phyloP scores from a whole-genome alignment of 2,329 filamentous ascomycete genomes.

The Trichoderma atroviride region DNA sequence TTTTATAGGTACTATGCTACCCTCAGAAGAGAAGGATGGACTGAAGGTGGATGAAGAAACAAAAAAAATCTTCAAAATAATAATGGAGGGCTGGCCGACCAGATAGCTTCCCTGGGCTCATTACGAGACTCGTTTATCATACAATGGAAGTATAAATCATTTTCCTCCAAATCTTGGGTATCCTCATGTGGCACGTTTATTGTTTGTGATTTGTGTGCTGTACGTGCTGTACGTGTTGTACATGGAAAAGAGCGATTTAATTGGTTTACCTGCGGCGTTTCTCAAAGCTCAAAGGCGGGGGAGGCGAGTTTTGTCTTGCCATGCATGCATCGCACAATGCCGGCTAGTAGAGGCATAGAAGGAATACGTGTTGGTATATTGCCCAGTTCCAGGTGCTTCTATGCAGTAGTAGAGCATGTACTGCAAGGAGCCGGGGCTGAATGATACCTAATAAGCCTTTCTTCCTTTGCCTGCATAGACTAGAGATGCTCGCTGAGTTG shows the following conservation, averaged over 20 bases:
- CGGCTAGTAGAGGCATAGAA: slow-evolving; percentile 9
- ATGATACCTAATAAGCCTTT: not conserved
- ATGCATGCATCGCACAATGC: not conserved
- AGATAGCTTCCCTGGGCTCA: slow-evolving; percentile 19
- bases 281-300: not conserved
- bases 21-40: not conserved
- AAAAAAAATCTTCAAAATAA: slow-evolving; percentile 1
- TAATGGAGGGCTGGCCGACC: slow-evolving; percentile 13
- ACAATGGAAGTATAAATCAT: slow-evolving; percentile 18
- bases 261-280: not conserved
- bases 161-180: not conserved
- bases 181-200: not conserved
- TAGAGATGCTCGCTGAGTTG: slow-evolving; percentile 18
- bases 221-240: too few species aligned
- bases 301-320: not conserved
- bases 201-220: not conserved
- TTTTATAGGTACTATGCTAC: too few species aligned
- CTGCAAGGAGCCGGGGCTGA: not conserved
- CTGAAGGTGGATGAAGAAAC: not conserved
- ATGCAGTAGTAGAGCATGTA: not conserved
- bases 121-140: slow-evolving; percentile 1
- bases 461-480: not conserved
- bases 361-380: not conserved
- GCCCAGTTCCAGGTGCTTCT: not conserved
- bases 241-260: not conserved